Percentiles rank a stretch among this genome's conserved stretches.
These are phyloP conservation scores for Sporothrix humicola DNA, from an alignment of 2,329 filamentous ascomycete species.

Conservation along the genomic window DNA sequence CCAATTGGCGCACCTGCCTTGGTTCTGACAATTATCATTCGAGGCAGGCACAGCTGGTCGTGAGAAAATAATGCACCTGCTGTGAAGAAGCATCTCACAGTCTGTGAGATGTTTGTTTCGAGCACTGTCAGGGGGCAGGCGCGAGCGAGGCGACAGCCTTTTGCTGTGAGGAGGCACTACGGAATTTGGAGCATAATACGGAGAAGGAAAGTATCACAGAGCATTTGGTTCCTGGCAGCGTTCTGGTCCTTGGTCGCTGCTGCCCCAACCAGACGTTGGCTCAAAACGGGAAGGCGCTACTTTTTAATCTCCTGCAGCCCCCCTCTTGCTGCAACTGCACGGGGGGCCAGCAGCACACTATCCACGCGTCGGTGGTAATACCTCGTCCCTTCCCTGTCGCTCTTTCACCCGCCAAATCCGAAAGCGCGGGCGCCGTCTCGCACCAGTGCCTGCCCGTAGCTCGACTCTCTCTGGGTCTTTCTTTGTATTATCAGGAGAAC, in stretches of 20 bases:
- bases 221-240: not conserved
- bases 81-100: not conserved
- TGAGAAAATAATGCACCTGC: not conserved
- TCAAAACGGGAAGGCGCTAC: conserved; percentile 31
- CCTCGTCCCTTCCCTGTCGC: conserved; percentile 28
- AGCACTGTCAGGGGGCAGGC: not conserved
- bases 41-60: not conserved
- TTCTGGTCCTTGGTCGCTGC: not conserved
- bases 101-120: not conserved
- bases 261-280: conserved; percentile 20
- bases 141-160: not conserved
- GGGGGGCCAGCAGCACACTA: not conserved
- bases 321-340: conserved; percentile 28
- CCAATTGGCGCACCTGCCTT: not conserved
- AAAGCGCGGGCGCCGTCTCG: not conserved
- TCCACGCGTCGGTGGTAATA: conserved; percentile 24
- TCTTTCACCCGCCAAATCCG: conserved; percentile 29
- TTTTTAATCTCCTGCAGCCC: conserved; percentile 28
- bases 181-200: not conserved
- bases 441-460: not conserved
- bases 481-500: not conserved
- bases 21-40: not conserved
- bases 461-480: conserved; percentile 8
- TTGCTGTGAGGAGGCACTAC: not conserved
- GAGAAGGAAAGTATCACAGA: not conserved